A percentile compares a stretch with the other conserved stretches of the same genome.
These are phyloP conservation scores for Aspergillus carlsbadensis DNA, from an alignment of 495 filamentous ascomycete species.

Conservation along the genomic window DNA sequence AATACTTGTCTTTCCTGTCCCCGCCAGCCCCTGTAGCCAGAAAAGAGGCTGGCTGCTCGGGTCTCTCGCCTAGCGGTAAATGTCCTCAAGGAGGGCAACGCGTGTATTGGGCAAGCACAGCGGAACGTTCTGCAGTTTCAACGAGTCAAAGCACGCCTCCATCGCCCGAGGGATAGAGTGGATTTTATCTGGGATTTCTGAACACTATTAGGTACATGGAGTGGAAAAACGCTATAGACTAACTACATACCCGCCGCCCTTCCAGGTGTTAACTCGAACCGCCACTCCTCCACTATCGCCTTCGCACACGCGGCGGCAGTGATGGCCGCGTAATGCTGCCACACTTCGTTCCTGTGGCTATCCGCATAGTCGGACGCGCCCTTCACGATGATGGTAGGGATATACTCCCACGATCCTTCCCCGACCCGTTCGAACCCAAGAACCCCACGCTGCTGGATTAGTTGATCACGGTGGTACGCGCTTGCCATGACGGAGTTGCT, in stretches of 20 bases:
- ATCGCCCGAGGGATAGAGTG: too few relatives aligned
- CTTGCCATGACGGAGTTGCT: conserved; percentile 33
- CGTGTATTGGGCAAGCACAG: neutral
- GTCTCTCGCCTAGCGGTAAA: neutral
- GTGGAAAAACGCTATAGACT: too few relatives aligned
- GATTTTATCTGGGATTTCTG: too few relatives aligned
- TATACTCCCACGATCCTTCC: conserved; percentile 32
- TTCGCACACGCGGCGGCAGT: conserved; percentile 21
- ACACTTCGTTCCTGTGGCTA: conserved; percentile 40
- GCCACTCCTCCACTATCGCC: neutral
- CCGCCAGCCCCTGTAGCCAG: neutral
- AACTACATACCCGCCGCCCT: too few relatives aligned
- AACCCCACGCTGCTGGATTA: conserved; percentile 18
- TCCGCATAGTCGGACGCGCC: conserved; percentile 40
- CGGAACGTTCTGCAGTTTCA: neutral
- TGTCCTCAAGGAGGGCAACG: neutral
- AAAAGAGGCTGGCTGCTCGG: neutral
- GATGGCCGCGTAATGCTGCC: conserved; percentile 36
- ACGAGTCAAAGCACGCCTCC: neutral
- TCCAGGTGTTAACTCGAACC: too few relatives aligned
- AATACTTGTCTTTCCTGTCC: neutral
- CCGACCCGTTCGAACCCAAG: conserved; percentile 48
- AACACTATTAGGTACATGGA: too few relatives aligned
- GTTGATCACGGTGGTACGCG: conserved; percentile 23
- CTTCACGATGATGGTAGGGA: conserved; percentile 38